Percentiles rank a stretch among this genome's conserved stretches.
Conservation (phyloP, 805 yeast species). For the Candida pseudofarinosa region DNA sequence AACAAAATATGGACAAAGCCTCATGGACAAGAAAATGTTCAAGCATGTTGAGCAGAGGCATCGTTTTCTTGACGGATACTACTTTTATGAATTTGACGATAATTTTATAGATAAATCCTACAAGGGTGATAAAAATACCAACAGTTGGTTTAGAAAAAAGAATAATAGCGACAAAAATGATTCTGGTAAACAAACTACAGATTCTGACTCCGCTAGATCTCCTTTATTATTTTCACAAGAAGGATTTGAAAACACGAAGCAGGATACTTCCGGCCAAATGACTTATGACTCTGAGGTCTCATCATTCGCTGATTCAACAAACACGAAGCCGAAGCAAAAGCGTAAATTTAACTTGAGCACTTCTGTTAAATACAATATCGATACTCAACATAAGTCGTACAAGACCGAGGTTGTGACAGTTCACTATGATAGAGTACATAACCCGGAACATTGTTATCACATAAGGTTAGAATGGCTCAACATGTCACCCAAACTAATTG, state of each 20-base stretch:
- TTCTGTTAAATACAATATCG: constrained; percentile 67
- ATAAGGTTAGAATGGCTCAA: constrained; percentile 89
- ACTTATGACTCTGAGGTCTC: constrained; percentile 17
- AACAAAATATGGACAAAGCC: constrained; percentile 66
- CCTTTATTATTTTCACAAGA: constrained; percentile 18
- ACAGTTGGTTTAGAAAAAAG: constrained; percentile 30
- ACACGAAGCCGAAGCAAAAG: constrained; percentile 19
- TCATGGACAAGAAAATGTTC: constrained; percentile 71
- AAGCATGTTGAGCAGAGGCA: constrained; percentile 82
- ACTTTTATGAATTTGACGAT: constrained; percentile 69
- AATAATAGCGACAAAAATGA: constrained; percentile 9
- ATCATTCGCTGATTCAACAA: constrained; percentile 22
- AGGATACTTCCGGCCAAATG: neutral
- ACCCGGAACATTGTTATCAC: constrained; percentile 93
- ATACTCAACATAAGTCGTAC: constrained; percentile 65
- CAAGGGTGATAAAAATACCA: constrained; percentile 15
- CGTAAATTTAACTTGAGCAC: constrained; percentile 59
- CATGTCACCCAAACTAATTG: constrained; percentile 66
- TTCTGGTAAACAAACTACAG: constrained; percentile 22
- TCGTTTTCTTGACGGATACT: constrained; percentile 87
- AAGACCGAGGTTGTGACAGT: constrained; percentile 76
- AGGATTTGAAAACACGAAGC: constrained; percentile 15
- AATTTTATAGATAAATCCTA: constrained; percentile 43
- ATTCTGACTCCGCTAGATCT: constrained; percentile 24
- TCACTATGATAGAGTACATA: constrained; percentile 88